These are phyloP conservation scores for Mikania micrantha DNA, from an alignment of 129 eudicot species.

Conservation along the genomic window DNA sequence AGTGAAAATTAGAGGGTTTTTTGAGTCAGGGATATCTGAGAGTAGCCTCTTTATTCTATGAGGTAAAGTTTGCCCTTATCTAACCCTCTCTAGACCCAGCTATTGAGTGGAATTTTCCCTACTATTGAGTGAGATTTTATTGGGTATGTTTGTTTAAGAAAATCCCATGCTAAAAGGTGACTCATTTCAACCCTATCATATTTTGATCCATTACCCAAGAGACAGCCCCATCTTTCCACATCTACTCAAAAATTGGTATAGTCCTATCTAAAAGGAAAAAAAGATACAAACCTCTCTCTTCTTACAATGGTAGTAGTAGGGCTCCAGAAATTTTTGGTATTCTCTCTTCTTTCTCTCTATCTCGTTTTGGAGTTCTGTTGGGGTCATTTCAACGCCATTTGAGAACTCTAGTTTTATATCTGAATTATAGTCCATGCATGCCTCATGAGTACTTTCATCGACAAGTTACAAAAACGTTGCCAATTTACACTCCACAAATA, in stretches of 20 bases:
- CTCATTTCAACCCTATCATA: not conserved
- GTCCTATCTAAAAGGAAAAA: not conserved
- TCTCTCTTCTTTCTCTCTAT: constrained; percentile 33
- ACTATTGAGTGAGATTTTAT: no score
- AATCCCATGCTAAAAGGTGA: not conserved
- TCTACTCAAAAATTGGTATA: not conserved
- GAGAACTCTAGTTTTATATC: constrained; percentile 40
- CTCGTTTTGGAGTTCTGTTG: constrained; percentile 26
- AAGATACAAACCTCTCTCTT: constrained; percentile 22
- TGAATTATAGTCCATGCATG: constrained; percentile 8
- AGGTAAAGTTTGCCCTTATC: no score
- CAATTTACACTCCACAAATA: not conserved
- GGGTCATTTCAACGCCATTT: constrained; percentile 19
- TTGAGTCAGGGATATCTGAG: no score
- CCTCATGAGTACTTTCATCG: not conserved
- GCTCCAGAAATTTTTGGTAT: constrained; percentile 26
- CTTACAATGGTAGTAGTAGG: constrained; percentile 29
- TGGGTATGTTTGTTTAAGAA: no score
- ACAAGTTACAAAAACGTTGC: not conserved
- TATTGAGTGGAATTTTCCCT: no score
- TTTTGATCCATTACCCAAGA: not conserved
- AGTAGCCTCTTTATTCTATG: no score
- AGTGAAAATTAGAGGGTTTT: no score
- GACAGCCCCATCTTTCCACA: not conserved
- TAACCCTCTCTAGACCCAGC: no score